phyloP scores from a whole-genome alignment of 495 filamentous ascomycete genomes.

The Penicillium steckii region DNA sequence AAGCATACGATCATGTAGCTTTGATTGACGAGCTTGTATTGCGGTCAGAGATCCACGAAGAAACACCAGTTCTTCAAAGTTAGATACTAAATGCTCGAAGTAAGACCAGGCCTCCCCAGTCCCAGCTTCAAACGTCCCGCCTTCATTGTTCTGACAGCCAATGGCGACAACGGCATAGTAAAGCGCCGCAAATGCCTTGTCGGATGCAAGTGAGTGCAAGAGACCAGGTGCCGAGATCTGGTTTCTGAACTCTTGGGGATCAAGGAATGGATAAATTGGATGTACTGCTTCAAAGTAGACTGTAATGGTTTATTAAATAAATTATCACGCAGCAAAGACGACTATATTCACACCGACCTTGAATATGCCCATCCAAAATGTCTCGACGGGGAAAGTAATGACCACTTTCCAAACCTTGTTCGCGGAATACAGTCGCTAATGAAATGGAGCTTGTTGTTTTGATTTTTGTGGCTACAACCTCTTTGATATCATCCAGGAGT shows the following conservation, averaged over 20 bases:
- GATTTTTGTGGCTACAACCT: constrained; percentile 7
- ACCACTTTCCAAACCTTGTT: not conserved
- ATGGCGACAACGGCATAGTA: constrained; percentile 20
- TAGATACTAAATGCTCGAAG: constrained; percentile 12
- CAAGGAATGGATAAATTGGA: constrained; percentile 17
- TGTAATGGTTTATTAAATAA: not conserved
- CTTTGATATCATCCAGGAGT: constrained; percentile 13
- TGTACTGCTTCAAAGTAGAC: constrained; percentile 18
- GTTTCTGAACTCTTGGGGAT: constrained; percentile 3
- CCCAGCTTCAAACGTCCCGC: constrained; percentile 17
- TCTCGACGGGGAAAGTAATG: not conserved
- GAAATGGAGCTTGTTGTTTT: constrained; percentile 2
- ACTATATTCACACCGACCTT: not conserved
- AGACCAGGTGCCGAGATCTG: not conserved
- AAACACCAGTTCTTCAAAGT: constrained; percentile 10
- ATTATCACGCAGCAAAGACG: too few species aligned
- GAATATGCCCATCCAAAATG: not conserved
- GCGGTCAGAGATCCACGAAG: constrained; percentile 9
- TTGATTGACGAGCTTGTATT: constrained; percentile 13
- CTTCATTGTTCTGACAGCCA: constrained; percentile 21
- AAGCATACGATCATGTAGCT: too few species aligned
- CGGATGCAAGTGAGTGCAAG: not conserved
- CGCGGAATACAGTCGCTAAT: not conserved
- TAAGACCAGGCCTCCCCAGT: constrained; percentile 15
- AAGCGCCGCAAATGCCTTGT: constrained; percentile 12